Conservation (phyloP, 106 monocot genomes). For the Xerophyta viscosa region DNA sequence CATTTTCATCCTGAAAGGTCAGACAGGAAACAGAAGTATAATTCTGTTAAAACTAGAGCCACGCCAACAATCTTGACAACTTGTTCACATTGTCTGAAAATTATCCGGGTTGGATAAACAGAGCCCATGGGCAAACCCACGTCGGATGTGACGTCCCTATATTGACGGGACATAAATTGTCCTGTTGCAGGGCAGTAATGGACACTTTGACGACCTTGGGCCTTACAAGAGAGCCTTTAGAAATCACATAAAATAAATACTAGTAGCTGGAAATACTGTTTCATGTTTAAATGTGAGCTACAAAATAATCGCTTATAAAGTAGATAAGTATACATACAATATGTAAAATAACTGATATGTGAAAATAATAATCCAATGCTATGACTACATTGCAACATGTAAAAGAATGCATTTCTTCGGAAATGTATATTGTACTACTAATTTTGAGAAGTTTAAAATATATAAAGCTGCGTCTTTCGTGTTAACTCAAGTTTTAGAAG, state of each 20-base stretch:
- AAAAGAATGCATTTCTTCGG: too few species aligned
- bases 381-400: too few species aligned
- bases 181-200: conserved; percentile 83
- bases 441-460: too few species aligned
- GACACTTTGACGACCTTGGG: conserved; percentile 95
- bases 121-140: conserved; percentile 89
- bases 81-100: not conserved
- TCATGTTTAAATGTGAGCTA: not conserved
- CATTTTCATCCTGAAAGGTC: conserved; percentile 76
- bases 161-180: conserved; percentile 65
- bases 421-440: too few species aligned
- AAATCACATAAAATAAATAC: not conserved
- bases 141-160: conserved; percentile 85
- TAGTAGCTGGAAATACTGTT: not conserved
- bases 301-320: not conserved
- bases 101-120: conserved; percentile 98
- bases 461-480: too few species aligned
- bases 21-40: too few species aligned
- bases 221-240: conserved; percentile 85
- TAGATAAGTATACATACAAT: too few species aligned
- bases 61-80: not conserved
- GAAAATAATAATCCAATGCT: conserved; percentile 1
- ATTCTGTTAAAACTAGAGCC: not conserved
- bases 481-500: too few species aligned
- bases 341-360: too few species aligned